Percentiles rank a stretch among this genome's conserved stretches.
phyloP scores from a whole-genome alignment of 371 early-diverging fungal genomes.

The Batkoa obscura region DNA sequence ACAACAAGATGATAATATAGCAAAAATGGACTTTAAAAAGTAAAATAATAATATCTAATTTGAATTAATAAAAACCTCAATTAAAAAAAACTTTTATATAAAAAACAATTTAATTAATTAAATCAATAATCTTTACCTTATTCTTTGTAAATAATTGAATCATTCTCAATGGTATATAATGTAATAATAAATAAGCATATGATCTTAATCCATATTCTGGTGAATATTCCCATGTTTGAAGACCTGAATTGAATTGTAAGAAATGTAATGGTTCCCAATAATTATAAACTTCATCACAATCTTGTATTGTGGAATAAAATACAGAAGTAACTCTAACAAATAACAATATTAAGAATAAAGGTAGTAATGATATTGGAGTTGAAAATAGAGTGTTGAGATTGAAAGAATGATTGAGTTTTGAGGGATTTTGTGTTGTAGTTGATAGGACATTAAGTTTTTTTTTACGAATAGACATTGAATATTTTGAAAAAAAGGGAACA shows the following conservation, averaged over 20 bases:
- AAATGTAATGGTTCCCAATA: slow-evolving; percentile 92
- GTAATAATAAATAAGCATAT: slow-evolving; percentile 58
- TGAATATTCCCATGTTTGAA: slow-evolving; percentile 95
- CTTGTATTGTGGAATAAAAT: slow-evolving; percentile 14
- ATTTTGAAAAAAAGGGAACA: too few relatives aligned
- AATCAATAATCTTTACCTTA: slow-evolving; percentile 13
- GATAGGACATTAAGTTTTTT: too few relatives aligned
- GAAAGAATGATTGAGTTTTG: too few relatives aligned
- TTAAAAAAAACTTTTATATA: background rate
- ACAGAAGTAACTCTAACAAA: background rate
- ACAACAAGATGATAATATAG: slow-evolving; percentile 33
- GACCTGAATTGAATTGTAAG: slow-evolving; percentile 59
- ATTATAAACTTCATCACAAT: slow-evolving; percentile 93
- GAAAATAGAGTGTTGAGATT: too few relatives aligned
- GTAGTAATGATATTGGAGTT: too few relatives aligned
- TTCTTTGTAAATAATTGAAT: slow-evolving; percentile 24
- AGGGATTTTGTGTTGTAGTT: too few relatives aligned
- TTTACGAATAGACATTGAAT: too few relatives aligned
- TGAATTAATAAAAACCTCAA: background rate
- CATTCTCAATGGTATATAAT: slow-evolving; percentile 25
- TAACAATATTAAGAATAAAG: too few relatives aligned
- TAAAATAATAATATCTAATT: slow-evolving; percentile 24
- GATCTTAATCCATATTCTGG: slow-evolving; percentile 73
- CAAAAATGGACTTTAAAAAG: slow-evolving; percentile 39
- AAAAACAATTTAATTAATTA: background rate